These are phyloP conservation scores for Verbena officinalis DNA, from an alignment of 257 asterid genomes.

Conservation along the genomic window DNA sequence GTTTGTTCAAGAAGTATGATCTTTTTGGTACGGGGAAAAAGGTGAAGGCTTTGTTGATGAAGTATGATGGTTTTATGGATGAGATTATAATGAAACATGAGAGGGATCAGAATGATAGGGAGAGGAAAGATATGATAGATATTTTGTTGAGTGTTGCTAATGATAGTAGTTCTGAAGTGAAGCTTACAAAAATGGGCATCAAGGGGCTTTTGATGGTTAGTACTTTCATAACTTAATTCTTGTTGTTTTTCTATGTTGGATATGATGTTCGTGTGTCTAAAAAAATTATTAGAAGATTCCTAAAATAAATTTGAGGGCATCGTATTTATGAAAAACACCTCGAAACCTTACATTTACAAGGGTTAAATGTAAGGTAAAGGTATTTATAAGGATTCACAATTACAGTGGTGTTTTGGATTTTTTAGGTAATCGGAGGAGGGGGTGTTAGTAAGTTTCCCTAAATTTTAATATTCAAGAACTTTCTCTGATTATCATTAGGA, in stretches of 20 bases:
- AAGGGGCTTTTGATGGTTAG: constrained; percentile 36
- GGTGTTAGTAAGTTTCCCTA: too few relatives aligned
- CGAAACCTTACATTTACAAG: too few relatives aligned
- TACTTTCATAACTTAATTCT: not conserved
- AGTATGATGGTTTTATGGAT: constrained; percentile 36
- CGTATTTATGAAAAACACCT: too few relatives aligned
- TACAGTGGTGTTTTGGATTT: too few relatives aligned
- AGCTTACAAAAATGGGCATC: constrained; percentile 33
- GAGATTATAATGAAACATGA: constrained; percentile 32
- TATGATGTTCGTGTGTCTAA: too few relatives aligned
- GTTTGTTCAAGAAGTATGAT: constrained; percentile 22
- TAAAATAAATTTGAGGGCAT: too few relatives aligned
- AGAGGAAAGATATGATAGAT: constrained; percentile 35
- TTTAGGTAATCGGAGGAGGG: too few relatives aligned
- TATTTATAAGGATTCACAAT: too few relatives aligned
- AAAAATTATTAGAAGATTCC: too few relatives aligned
- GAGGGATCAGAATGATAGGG: constrained; percentile 11
- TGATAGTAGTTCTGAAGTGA: constrained; percentile 30
- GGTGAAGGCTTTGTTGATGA: constrained; percentile 26
- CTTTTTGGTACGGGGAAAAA: constrained; percentile 35
- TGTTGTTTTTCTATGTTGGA: too few relatives aligned
- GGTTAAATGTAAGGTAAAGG: too few relatives aligned
- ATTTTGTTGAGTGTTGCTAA: constrained; percentile 26
- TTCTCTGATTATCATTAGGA: constrained; percentile 15
- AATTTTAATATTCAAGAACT: too few relatives aligned